Base-by-base conservation (phyloP, 176 grass and related monocot species). In the Thinopyrum elongatum region DNA sequence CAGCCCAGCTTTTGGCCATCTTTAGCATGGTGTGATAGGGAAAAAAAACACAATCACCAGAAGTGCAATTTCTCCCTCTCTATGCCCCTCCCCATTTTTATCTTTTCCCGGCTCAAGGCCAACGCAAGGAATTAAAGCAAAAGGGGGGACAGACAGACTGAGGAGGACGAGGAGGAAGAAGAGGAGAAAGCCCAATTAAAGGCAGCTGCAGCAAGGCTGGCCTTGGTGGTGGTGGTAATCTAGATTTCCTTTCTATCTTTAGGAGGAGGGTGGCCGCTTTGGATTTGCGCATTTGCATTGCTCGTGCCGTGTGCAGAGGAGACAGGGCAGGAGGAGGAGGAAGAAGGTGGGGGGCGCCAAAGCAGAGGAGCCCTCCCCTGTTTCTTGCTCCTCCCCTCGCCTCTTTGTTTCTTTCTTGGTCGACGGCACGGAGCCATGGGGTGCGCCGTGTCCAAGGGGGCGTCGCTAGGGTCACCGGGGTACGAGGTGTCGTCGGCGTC, bases 361-460 rank as follows among this genome's bases (percentile, higher is more conserved):
- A 84, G 16, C 89, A 79, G 79, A 88, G 86, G 87, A 77, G 33
- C 31, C 62, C 75, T 86, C 82, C 92, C 82, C 84, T 85, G 72
- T 81, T 75, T 88, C 66, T 81, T 80, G 82, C 80, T 83, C 71
- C 15, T 76, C 72, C 25, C 15, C 72, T 46, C 72, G 7, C 26
- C 44, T 80, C 77, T 78, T 31, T 26, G 60, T 13, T 23, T 51
- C 31, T 81, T 25, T 51, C 31, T 81, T 65, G 27, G 36, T 8
- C 26, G 55, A 58, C 44, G 7, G 55, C 13, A n/a, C 19, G 39
- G 78, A 69, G 53, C 49, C 68, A 99, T 99, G 97, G 97, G 97
- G 65, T 99, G 97, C 79, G 94, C 88, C 70, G 76, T 90, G 61
- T 96, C 97, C 27, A 90, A 89, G 86, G 78, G 69, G 8, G 86